Base-by-base conservation (phyloP, 1,139 yeast genomes). In the Geotrichum phurueaensis region DNA sequence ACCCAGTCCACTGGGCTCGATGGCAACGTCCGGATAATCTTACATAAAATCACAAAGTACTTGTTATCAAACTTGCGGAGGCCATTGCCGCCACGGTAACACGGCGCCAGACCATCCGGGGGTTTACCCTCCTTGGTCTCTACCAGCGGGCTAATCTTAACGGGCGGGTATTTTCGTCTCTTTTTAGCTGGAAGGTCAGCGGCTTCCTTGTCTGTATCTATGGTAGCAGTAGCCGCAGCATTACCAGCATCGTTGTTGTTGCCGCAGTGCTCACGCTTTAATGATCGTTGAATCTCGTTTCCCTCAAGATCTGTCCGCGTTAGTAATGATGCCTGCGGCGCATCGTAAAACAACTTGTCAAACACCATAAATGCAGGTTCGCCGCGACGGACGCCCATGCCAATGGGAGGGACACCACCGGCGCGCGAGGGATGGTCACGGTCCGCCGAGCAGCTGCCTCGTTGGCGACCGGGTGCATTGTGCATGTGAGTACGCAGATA, bases 41-140 rank as follows among this genome's bases (percentile, higher is more conserved):
- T 57, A 6, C 54, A 52, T 23, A 53, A 10, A 20, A 57, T 39
- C 10, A 54, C 43, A n/a, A 53, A 53, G 6, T 49, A 25, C 22
- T 51, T 50, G 50, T 50, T 23, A 18, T 50, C 23, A 53, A 33
- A 25, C 39, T 47, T 47, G 22, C 52, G 29, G 45, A 23, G 48
- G 2, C 57, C 45, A 12, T 9, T 22, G 43, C 54, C 56, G 3
- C 45, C 33, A 5, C 50, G 50, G 22, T 53, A 57, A 39, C 51
- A 36, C 6, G 60, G 33, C 13, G 27, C 60, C 7, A 57, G 39
- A 2, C 60, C 60, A 25, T 57, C 57, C 0, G 60, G 60, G 48
- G 48, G 49, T 23, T 33, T 15, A 2, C 60, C 60, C 15, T 55
- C 49, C 22, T 51, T 20, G 27, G 36, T 50, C 15, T 29, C 36